Base-by-base conservation (phyloP, 2,329 filamentous ascomycete species). In the Neophaeococcomyces mojaviensis region DNA sequence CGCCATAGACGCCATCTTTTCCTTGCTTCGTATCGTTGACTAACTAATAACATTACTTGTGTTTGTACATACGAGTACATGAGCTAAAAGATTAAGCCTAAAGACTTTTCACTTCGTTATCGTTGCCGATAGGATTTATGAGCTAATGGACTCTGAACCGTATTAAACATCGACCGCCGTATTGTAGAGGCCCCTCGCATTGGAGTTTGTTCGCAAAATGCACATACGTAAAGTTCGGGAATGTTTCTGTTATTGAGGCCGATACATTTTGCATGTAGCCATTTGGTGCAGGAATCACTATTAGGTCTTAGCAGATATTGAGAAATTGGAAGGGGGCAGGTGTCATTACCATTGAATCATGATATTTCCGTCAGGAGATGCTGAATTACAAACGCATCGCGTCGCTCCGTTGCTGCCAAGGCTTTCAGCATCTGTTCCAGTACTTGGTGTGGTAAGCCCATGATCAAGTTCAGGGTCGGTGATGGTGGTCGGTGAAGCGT, bases 311-410 rank as follows among this genome's bases (percentile, higher is more conserved):
- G 20, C 22, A 45, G 53, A 33, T 54, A 46, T 26, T 51, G 41
- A 37, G 13, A 39, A 16, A 20, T 31, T 13, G 16, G 26, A 43
- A 37, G 22, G 22, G 9, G 13, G 26, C 36, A 58, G 63, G 57
- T 60, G 72, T 70, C 70, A 82, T 64, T 80, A 73, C 70, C 70
- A 82, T 64, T 80, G 77, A 38, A 82, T 71, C 72, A 82, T 77
- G 24, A 74, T 59, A 53, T 72, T 70, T 18, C 72, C 74, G 44
- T 72, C 70, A 44, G 72, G 76, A 33, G 76, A 71, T 10, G 52
- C 44, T 13, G 71, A 69, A 41, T 74, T 72, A 56, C 79, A 82
- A 20, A 79, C 61, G 59, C 79, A 82, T 31, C 78, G 70, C 8
- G 77, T 78, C 45, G 56, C 63, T 30, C 72, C 72, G 49, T 64